Evolutionary conservation across 768 basidiomycete genomes (phyloP).

Genomic region (Pleurotus djamor): DNA sequence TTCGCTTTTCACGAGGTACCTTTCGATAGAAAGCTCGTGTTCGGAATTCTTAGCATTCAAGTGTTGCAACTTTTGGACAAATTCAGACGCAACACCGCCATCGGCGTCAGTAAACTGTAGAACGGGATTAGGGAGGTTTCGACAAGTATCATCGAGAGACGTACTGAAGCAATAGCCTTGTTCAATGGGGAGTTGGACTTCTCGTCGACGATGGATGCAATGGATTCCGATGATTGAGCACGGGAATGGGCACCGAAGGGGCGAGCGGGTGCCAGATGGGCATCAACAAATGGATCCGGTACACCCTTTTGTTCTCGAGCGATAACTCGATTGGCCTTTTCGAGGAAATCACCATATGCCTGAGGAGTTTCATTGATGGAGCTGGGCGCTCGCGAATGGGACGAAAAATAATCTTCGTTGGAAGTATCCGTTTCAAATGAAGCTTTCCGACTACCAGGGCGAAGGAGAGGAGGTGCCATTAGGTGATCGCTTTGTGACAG

Average conservation of each 20-base stretch:
- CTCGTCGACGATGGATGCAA: slow-evolving; percentile 88
- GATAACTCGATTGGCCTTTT: slow-evolving; percentile 82
- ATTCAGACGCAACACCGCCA: slow-evolving; percentile 87
- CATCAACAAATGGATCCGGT: slow-evolving; percentile 86
- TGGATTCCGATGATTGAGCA: slow-evolving; percentile 85
- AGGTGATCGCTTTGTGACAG: slow-evolving; percentile 41
- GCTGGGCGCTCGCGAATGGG: slow-evolving; percentile 29
- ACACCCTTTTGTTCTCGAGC: slow-evolving; percentile 74
- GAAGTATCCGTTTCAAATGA: slow-evolving; percentile 50
- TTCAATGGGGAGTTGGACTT: slow-evolving; percentile 90
- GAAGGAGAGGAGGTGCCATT: slow-evolving; percentile 28
- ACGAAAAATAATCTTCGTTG: slow-evolving; percentile 55
- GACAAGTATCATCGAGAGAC: slow-evolving; percentile 14
- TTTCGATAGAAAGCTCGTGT: slow-evolving; percentile 89
- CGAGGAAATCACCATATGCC: slow-evolving; percentile 77
- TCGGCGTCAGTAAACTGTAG: slow-evolving; percentile 88
- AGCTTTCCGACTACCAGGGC: slow-evolving; percentile 33
- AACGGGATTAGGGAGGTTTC: slow-evolving; percentile 5
- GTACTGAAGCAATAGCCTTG: slow-evolving; percentile 86
- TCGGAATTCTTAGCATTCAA: slow-evolving; percentile 88
- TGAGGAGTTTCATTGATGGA: slow-evolving; percentile 26
- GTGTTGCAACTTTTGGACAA: slow-evolving; percentile 79
- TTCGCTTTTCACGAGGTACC: slow-evolving; percentile 87
- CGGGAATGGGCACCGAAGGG: slow-evolving; percentile 85
- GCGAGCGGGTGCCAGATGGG: slow-evolving; percentile 46